Evolutionary conservation across 495 filamentous ascomycete species (phyloP), one percentile per base, ranked within the genome.

Genomic region (Hypoxylon subgilvum): DNA sequence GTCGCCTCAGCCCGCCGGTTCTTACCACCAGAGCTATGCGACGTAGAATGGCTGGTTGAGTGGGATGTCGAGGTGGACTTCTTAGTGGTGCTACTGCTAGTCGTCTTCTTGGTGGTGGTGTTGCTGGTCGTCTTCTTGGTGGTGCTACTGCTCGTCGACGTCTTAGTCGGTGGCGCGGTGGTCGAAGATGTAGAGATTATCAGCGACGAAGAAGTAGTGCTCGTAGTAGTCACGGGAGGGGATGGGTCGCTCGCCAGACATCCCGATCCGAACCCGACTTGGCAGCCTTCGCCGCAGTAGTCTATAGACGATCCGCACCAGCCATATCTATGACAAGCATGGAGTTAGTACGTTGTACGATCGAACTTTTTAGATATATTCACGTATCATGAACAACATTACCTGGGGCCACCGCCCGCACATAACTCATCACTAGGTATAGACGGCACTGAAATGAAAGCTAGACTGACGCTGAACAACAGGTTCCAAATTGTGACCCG

Each of bases 221-320:
- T 61, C 13, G 36, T 41, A 49, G 52, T 42, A 34, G 48, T 51
- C 3, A 41, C 54, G 14, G 48, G 54, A 45, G 52, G 49, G 12
- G 50, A 53, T 31, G 52, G 58, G 46, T 59, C 46, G 49, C 52
- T 35, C 56, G 56, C 63, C 67, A 62, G 61, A 57, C 68, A 69
- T 57, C 75, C 74, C n/a, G 57, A 68, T n/a, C 76, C 73, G 46
- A 71, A 75, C 0, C 16, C 61, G 1, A 65, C 6, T 31, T 76
- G 75, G 56, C 76, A 79, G 2, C 76, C 76, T 9, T 59, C 67
- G 46, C 43, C 59, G 58, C 69, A 79, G 44, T 73, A 69, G 62
- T 77, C 66, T 40, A 65, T 61, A n/a, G 68, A 74, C 42, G 58
- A 63, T 30, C 74, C 70, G 42, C 74, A 77, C 38, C 54, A 73